phyloP scores from a whole-genome alignment of 2,329 filamentous ascomycete species.

The Cryphonectria nitschkei region DNA sequence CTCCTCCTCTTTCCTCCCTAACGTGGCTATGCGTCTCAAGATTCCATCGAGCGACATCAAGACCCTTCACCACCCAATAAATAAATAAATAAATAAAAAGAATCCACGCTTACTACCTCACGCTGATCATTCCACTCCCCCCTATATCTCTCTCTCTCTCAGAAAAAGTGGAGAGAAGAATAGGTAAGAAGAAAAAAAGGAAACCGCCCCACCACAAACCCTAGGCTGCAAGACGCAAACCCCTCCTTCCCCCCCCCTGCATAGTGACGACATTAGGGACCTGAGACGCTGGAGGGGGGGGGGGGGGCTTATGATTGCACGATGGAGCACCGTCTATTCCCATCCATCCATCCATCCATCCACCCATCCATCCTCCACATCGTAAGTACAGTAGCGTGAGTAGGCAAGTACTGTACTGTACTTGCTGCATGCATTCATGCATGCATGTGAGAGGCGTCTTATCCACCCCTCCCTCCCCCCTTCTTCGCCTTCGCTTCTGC shows the following conservation, averaged over 20 bases:
- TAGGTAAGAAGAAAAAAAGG: neutral
- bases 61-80: neutral
- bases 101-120: neutral
- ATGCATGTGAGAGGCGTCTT: neutral
- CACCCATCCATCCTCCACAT: neutral
- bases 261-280: slow-evolving; percentile 3
- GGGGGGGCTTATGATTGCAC: no score
- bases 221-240: neutral
- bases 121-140: neutral
- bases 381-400: neutral
- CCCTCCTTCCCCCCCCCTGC: neutral
- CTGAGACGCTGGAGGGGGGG: neutral
- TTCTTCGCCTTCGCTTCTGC: neutral
- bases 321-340: no score
- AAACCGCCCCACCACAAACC: neutral
- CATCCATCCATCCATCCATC: neutral
- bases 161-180: slow-evolving; percentile 9
- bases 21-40: no score
- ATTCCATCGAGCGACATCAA: neutral
- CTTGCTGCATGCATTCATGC: neutral
- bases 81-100: neutral
- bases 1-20: no score
- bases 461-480: neutral
- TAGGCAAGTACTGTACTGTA: neutral
- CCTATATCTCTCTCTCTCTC: neutral